A percentile compares a stretch with the other conserved stretches of the same genome.
phyloP scores from a whole-genome alignment of 352 stramenopile species.

The Peronospora destructor region DNA sequence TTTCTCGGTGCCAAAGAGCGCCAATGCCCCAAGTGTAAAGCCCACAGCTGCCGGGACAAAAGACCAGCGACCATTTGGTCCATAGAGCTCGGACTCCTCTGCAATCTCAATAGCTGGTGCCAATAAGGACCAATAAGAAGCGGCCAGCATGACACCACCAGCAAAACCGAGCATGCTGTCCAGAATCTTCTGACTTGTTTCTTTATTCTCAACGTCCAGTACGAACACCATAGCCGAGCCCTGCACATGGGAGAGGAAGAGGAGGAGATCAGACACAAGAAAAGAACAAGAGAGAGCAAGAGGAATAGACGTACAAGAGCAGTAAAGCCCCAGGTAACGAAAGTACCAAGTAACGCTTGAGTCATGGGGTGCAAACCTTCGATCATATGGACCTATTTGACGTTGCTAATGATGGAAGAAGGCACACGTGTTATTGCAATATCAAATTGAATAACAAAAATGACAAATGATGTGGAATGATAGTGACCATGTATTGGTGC shows the following conservation, averaged over 20 bases:
- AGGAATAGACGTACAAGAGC: conserved; percentile 35
- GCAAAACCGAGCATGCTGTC: conserved; percentile 86
- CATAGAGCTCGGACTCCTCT: conserved; percentile 71
- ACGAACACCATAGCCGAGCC: conserved; percentile 77
- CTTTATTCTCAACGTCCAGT: conserved; percentile 69
- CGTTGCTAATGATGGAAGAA: neutral
- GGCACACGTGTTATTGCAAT: neutral
- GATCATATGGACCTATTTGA: conserved; percentile 40
- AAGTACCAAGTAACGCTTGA: conserved; percentile 75
- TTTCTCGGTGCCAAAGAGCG: conserved; percentile 70
- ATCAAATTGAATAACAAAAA: no score
- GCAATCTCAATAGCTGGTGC: conserved; percentile 84
- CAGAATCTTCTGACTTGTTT: conserved; percentile 73
- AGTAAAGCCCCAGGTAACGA: conserved; percentile 82
- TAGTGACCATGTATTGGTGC: no score
- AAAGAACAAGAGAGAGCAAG: neutral
- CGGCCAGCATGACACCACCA: conserved; percentile 85
- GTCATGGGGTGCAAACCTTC: conserved; percentile 62
- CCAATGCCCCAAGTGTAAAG: conserved; percentile 67
- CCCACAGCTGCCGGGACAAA: conserved; percentile 81
- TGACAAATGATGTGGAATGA: no score
- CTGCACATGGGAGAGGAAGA: conserved; percentile 13
- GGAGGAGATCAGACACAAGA: neutral
- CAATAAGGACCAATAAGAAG: conserved; percentile 86
- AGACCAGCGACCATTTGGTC: conserved; percentile 57